Conservation (phyloP, 371 early-diverging fungal species). For the Batrachochytrium dendrobatidis region DNA sequence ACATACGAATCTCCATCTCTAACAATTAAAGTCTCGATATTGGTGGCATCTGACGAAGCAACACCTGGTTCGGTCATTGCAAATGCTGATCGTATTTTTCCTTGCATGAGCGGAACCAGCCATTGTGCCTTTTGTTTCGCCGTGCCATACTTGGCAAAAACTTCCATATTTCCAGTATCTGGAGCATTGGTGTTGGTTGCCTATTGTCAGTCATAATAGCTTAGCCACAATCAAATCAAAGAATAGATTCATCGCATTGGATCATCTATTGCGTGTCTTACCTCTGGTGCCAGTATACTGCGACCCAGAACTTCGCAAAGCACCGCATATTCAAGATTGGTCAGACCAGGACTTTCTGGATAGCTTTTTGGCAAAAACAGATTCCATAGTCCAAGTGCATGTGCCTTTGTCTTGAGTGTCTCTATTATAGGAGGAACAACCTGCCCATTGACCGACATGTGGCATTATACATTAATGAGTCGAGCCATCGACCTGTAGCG, state of each 20-base stretch:
- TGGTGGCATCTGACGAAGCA: conserved; percentile 94
- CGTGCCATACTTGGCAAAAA: conserved; percentile 90
- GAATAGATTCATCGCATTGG: not conserved
- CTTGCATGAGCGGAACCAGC: conserved; percentile 75
- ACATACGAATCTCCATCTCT: conserved; percentile 58
- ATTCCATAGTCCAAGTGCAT: conserved; percentile 91
- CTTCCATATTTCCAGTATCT: conserved; percentile 98
- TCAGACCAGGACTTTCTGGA: conserved; percentile 75
- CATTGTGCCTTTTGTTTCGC: conserved; percentile 76
- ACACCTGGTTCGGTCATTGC: conserved; percentile 95
- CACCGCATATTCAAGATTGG: conserved; percentile 88
- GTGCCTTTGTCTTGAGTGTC: conserved; percentile 79
- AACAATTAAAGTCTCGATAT: conserved; percentile 77
- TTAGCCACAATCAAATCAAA: not conserved
- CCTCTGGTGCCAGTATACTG: conserved; percentile 73
- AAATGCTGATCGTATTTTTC: conserved; percentile 91
- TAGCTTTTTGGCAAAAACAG: conserved; percentile 69
- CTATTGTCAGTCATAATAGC: conserved; percentile 12
- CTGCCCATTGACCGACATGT: conserved; percentile 33
- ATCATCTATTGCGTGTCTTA: conserved; percentile 7
- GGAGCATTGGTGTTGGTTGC: conserved; percentile 92
- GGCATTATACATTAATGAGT: not conserved
- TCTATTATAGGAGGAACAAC: conserved; percentile 76
- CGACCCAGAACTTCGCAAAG: conserved; percentile 87
- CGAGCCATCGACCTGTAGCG: no score